Evolutionary conservation across 2,329 filamentous ascomycete species (phyloP).

Genomic region (Colletotrichum sp.): DNA sequence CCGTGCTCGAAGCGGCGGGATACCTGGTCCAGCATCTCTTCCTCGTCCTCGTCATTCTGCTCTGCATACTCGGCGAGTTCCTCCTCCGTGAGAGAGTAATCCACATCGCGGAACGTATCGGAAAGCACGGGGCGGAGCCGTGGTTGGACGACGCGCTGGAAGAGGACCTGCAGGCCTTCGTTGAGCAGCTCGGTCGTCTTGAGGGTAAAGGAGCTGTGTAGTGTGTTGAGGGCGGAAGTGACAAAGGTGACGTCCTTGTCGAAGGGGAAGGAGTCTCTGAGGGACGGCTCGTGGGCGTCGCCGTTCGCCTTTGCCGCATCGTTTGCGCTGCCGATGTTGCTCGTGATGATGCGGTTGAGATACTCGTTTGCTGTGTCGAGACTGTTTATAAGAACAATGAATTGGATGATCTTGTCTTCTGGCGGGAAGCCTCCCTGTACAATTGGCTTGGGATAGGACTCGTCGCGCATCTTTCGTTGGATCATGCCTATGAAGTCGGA

Average conservation of each 20-base stretch:
- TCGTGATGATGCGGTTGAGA: slow-evolving; percentile 81
- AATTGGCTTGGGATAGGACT: slow-evolving; percentile 83
- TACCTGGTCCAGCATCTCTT: slow-evolving; percentile 69
- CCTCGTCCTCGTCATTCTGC: slow-evolving; percentile 59
- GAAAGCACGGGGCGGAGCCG: slow-evolving; percentile 83
- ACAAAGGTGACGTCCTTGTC: slow-evolving; percentile 77
- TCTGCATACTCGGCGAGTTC: slow-evolving; percentile 62
- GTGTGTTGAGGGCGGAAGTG: slow-evolving; percentile 67
- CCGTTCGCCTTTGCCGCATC: slow-evolving; percentile 36
- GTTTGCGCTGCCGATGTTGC: slow-evolving; percentile 59
- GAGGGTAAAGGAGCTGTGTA: slow-evolving; percentile 74
- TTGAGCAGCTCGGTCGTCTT: slow-evolving; percentile 84
- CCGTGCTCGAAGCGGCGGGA: slow-evolving; percentile 80
- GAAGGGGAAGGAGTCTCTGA: slow-evolving; percentile 79
- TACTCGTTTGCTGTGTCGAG: slow-evolving; percentile 93
- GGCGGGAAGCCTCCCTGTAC: slow-evolving; percentile 84
- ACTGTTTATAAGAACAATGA: slow-evolving; percentile 94
- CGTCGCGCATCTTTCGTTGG: slow-evolving; percentile 96
- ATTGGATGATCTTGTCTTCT: slow-evolving; percentile 86
- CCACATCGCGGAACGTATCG: slow-evolving; percentile 90
- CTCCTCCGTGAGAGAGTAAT: slow-evolving; percentile 76
- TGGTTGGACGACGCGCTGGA: slow-evolving; percentile 84
- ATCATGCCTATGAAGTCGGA: slow-evolving; percentile 97
- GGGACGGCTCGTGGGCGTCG: slow-evolving; percentile 42
- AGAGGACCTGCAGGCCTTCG: slow-evolving; percentile 85